Evolutionary conservation across 2,329 filamentous ascomycete species (phyloP).

Genomic region (Penicillium sclerotiorum): DNA sequence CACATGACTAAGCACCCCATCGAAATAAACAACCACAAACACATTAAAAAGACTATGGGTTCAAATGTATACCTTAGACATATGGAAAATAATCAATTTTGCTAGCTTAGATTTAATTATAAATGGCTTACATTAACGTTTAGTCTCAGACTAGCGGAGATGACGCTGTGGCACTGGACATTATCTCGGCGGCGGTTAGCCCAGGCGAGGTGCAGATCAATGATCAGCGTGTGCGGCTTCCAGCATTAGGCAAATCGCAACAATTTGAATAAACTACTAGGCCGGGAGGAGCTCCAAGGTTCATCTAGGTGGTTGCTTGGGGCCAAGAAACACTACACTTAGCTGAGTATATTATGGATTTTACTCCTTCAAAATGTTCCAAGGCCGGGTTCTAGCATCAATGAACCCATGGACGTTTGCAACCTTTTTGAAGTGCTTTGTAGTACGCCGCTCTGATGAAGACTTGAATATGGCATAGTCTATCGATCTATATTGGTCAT

Average conservation of each 20-base stretch:
- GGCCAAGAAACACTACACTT: no score
- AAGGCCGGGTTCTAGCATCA: no score
- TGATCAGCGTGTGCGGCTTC: neutral
- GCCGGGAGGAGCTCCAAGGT: no score
- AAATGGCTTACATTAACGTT: neutral
- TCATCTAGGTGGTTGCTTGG: neutral
- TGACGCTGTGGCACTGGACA: neutral
- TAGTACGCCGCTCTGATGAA: no score
- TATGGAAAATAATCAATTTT: neutral
- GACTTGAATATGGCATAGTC: no score
- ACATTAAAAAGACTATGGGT: neutral
- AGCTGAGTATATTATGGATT: no score
- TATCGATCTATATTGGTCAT: no score
- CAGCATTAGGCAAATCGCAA: no score
- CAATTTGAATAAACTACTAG: no score
- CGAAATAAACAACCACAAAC: slow-evolving; percentile 10
- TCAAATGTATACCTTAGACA: neutral
- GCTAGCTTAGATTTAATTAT: neutral
- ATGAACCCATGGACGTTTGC: no score
- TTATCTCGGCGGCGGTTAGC: neutral
- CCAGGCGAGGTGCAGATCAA: neutral
- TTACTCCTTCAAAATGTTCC: no score
- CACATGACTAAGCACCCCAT: slow-evolving; percentile 22
- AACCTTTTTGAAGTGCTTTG: no score
- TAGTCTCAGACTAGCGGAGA: neutral